Evolutionary conservation across 1,284 basidiomycete species (phyloP), one percentile per base, ranked within the genome.

Genomic region (Trametes polyzona): DNA sequence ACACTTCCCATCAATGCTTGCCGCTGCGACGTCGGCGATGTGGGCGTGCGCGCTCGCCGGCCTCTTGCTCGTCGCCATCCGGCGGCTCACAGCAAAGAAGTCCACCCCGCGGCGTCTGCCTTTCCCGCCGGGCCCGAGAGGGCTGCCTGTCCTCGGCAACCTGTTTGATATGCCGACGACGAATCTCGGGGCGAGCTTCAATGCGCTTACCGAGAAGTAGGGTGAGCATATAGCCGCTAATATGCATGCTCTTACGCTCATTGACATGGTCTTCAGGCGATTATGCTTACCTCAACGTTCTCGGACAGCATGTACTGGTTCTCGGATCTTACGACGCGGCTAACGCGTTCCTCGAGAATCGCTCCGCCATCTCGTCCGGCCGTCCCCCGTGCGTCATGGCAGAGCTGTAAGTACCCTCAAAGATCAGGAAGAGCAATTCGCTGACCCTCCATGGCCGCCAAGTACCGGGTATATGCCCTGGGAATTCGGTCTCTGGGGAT

Each of bases 311-410:
- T 9, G 47, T 61, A 11, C 24, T 64, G 40, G 48, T 68, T 19
- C 29, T 68, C 17, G 63, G 59, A 17, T 65, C 66, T 2, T 53
- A 52, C 32, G 52, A 64, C 1, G 63, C 62, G 11, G 63, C 65
- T 1, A 9, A 32, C 26, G 65, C 61, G 1, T 32, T 67, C 8
- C 43, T 69, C 3, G 66, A 66, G 21, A 41, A 40, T n/a, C 56
- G 62, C 32, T 64, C 60, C 4, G 46, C 54, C 0, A 58, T 24
- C 9, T 55, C 63, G 17, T 64, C 60, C 10, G 64, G 56, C n/a
- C 35, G 57, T 14, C 40, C 37, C 29, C 43, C 37, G 10, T 30
- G 37, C 5, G 32, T 54, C 7, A 61, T 62, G 57, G 49, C 52
- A 2, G 59, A 62, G 16, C 39, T 64, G 62, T 64, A 19, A 39